Conservation (phyloP, 2,329 filamentous ascomycete species). For the Dactylellina parvicollis region DNA sequence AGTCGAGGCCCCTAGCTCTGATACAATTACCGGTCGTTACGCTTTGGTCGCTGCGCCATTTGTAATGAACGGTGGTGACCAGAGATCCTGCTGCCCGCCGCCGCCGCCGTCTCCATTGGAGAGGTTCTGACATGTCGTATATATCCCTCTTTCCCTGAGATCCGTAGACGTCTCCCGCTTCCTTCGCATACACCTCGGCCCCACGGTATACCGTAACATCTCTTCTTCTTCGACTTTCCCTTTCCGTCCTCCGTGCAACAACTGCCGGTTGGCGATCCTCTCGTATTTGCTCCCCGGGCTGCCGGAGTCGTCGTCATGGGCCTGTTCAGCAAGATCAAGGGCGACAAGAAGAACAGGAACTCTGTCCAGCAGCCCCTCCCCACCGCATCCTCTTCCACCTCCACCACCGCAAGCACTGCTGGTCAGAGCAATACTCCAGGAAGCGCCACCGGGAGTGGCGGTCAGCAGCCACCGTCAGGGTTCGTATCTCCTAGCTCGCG, state of each 20-base stretch:
- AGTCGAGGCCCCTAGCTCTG: neutral
- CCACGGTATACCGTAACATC: neutral
- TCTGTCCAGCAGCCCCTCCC: conserved; percentile 27
- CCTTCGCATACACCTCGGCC: no score
- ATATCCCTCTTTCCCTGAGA: no score
- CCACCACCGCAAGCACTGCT: conserved; percentile 13
- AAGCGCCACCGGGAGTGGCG: conserved; percentile 9
- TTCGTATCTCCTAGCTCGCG: neutral
- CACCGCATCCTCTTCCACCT: neutral
- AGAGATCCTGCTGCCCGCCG: neutral
- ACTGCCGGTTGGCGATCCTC: neutral
- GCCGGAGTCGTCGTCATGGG: conserved; percentile 37
- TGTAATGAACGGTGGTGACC: conserved; percentile 6
- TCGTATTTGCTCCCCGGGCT: conserved; percentile 8
- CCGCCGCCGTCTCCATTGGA: neutral
- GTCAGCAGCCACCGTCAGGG: conserved; percentile 20
- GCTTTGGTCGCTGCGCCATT: conserved; percentile 46
- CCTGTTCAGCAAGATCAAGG: conserved; percentile 46
- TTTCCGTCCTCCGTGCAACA: neutral
- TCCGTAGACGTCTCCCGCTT: no score
- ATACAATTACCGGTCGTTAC: neutral
- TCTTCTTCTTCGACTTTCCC: neutral
- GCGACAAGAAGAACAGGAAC: conserved; percentile 49
- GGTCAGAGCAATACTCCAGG: conserved; percentile 22
- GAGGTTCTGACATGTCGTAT: no score